These are phyloP conservation scores for Cadophora luteo-olivacea DNA, from an alignment of 2,329 filamentous ascomycete species.

Conservation along the genomic window DNA sequence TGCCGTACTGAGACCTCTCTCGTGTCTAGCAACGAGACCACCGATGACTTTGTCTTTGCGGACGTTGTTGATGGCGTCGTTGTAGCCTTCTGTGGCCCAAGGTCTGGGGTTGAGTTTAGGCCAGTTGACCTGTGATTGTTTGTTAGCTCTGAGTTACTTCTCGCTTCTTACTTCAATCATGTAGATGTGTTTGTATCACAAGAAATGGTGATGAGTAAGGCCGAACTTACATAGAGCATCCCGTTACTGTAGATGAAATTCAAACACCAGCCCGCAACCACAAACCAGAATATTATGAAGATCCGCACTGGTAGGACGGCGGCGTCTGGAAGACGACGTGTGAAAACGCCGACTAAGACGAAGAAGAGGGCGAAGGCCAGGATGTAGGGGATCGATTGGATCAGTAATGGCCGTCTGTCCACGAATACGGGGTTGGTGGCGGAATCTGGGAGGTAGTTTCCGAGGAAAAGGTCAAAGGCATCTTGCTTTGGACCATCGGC, in stretches of 20 bases:
- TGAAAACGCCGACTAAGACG: constrained; percentile 76
- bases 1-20: constrained; percentile 83
- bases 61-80: constrained; percentile 83
- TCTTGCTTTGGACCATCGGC: constrained; percentile 92
- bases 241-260: constrained; percentile 85
- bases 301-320: constrained; percentile 82
- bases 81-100: constrained; percentile 86
- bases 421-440: constrained; percentile 79
- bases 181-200: too few species aligned
- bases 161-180: too few species aligned
- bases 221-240: constrained; percentile 94
- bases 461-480: constrained; percentile 92
- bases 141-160: background rate
- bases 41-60: constrained; percentile 84
- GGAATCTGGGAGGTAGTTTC: constrained; percentile 79
- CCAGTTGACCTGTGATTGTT: constrained; percentile 82
- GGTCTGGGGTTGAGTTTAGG: constrained; percentile 91
- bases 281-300: constrained; percentile 80
- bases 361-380: constrained; percentile 80
- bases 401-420: constrained; percentile 82
- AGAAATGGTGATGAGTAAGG: too few species aligned
- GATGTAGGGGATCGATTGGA: constrained; percentile 94
- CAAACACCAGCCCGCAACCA: constrained; percentile 72
- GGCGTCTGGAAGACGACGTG: constrained; percentile 73
- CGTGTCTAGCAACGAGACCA: constrained; percentile 73